Evolutionary conservation across 179 eudicot genomes (phyloP).

Genomic region (Spergularia azorica): DNA sequence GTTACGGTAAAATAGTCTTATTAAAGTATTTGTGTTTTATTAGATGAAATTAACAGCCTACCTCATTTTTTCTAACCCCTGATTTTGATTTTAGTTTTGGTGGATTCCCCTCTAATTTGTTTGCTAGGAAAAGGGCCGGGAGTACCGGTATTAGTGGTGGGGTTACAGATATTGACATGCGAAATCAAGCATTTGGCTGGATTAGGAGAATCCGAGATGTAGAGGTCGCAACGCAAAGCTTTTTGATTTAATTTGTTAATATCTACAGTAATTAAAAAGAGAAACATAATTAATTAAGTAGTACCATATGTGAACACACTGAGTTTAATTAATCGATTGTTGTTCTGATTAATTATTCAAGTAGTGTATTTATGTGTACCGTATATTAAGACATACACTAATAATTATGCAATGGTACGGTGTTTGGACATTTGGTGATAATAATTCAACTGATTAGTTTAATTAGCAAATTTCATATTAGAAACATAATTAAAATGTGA

Average conservation of each 20-base stretch:
- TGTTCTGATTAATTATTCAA: no score
- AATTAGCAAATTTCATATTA: no score
- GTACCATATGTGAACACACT: neutral
- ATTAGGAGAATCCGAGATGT: constrained; percentile 62
- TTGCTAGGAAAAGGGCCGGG: constrained; percentile 10
- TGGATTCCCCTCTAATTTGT: constrained; percentile 15
- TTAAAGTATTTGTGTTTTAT: neutral
- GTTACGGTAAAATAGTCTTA: no score
- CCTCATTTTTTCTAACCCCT: neutral
- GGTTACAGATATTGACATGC: constrained; percentile 55
- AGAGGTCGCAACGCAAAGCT: neutral
- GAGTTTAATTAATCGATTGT: neutral
- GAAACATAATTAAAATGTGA: no score
- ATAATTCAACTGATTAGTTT: no score
- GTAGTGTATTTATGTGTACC: no score
- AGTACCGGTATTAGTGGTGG: constrained; percentile 49
- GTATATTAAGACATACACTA: no score
- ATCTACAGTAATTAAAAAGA: no score
- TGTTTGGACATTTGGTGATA: no score
- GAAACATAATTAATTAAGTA: neutral
- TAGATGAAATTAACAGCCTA: neutral
- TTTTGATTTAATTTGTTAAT: no score
- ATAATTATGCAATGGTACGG: no score
- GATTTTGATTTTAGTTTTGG: constrained; percentile 12
- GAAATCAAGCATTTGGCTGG: constrained; percentile 34